Conservation (phyloP, 148 eudicot species). For the Mesembryanthemum crystallinum region DNA sequence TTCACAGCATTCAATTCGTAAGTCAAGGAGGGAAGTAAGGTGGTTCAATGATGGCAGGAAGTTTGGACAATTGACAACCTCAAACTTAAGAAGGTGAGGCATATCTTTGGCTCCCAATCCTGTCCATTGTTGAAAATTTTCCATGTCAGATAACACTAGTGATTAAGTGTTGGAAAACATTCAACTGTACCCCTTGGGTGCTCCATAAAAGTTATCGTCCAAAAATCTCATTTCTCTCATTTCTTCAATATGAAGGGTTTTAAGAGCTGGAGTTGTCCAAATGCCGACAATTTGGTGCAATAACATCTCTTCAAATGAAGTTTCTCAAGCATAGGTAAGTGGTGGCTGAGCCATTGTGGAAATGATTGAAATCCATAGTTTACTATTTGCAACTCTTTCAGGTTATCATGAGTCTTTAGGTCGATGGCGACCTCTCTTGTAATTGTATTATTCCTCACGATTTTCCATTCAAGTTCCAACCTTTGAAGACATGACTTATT, state of each 20-base stretch:
- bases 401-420: not conserved
- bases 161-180: not conserved
- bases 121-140: not conserved
- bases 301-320: not conserved
- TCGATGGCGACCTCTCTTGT: not conserved
- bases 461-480: not conserved
- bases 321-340: not conserved
- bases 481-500: not conserved
- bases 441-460: too few relatives aligned
- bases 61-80: not conserved
- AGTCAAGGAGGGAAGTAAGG: not conserved
- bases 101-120: not conserved
- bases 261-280: constrained; percentile 4
- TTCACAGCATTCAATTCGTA: not conserved
- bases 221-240: not conserved
- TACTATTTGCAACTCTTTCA: not conserved
- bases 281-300: not conserved
- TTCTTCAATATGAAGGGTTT: constrained; percentile 6
- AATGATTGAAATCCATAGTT: not conserved
- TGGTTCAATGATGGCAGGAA: not conserved
- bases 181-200: not conserved
- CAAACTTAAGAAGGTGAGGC: not conserved
- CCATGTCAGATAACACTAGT: constrained; percentile 7
- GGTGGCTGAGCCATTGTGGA: constrained; percentile 4
- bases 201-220: not conserved